These are phyloP conservation scores for Xylaria sp. DNA, from an alignment of 2,329 filamentous ascomycete genomes.

Conservation along the genomic window DNA sequence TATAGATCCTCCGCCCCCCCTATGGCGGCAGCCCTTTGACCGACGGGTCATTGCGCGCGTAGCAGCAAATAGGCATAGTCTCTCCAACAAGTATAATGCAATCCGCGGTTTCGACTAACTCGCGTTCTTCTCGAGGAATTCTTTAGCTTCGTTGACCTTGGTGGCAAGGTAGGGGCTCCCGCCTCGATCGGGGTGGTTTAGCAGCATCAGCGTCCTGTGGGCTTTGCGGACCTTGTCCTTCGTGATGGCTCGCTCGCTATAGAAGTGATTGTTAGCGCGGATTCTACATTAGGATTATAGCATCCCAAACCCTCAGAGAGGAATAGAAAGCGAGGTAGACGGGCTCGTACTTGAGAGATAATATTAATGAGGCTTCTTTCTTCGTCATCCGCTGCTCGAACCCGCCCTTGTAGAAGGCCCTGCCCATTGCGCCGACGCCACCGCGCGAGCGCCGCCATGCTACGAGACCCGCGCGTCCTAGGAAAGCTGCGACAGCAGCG, in stretches of 20 bases:
- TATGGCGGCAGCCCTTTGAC: neutral
- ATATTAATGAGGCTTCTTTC: slow-evolving; percentile 86
- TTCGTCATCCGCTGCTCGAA: slow-evolving; percentile 95
- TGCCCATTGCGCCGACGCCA: slow-evolving; percentile 79
- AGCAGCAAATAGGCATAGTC: neutral
- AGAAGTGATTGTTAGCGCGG: slow-evolving; percentile 5
- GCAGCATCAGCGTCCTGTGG: slow-evolving; percentile 92
- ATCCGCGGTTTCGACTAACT: slow-evolving; percentile 17
- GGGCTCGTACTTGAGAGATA: slow-evolving; percentile 81
- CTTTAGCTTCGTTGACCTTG: slow-evolving; percentile 98
- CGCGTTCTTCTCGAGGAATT: slow-evolving; percentile 81
- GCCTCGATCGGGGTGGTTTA: slow-evolving; percentile 97
- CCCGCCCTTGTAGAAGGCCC: slow-evolving; percentile 97
- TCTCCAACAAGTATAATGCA: neutral
- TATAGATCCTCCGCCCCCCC: slow-evolving; percentile 3
- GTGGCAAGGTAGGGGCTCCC: slow-evolving; percentile 96
- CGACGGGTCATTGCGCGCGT: neutral
- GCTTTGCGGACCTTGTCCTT: slow-evolving; percentile 96
- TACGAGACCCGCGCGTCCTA: slow-evolving; percentile 90
- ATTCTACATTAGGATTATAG: neutral
- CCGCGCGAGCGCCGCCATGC: slow-evolving; percentile 84
- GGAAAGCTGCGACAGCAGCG: slow-evolving; percentile 57
- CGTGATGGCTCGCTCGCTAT: slow-evolving; percentile 81
- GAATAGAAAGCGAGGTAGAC: no score
- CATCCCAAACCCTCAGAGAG: neutral